Evolutionary conservation across 176 grass and related monocot species (phyloP).

Genomic region (Ananas comosus): DNA sequence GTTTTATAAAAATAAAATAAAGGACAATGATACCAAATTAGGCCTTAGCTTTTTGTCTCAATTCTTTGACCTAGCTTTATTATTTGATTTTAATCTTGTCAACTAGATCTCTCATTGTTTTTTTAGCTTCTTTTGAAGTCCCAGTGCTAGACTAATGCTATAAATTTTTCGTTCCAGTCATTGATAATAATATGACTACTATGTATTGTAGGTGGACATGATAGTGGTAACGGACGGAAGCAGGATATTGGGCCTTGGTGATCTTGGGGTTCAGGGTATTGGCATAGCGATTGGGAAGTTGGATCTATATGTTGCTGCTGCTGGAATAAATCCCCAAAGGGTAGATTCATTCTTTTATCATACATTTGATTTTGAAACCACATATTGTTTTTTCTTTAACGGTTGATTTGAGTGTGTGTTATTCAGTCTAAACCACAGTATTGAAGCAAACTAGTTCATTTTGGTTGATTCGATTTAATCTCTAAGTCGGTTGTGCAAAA

Average conservation of each 20-base stretch:
- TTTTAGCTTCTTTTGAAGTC: not conserved
- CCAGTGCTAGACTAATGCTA: not conserved
- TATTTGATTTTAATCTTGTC: not conserved
- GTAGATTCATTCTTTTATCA: slow-evolving; percentile 27
- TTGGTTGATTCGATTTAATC: too few species aligned
- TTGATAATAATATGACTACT: slow-evolving; percentile 5
- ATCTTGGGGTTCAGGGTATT: slow-evolving; percentile 98
- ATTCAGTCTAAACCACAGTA: too few species aligned
- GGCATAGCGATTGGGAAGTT: slow-evolving; percentile 90
- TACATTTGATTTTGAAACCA: not conserved
- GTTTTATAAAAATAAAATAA: too few species aligned
- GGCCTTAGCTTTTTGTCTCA: not conserved
- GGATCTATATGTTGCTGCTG: slow-evolving; percentile 94
- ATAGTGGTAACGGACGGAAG: slow-evolving; percentile 99
- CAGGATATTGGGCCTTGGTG: slow-evolving; percentile 95
- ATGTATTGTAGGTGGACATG: slow-evolving; percentile 75
- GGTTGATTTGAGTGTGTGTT: too few species aligned
- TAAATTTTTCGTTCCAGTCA: not conserved
- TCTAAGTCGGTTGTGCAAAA: too few species aligned
- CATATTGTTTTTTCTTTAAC: not conserved
- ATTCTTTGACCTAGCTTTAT: not conserved
- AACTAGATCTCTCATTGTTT: not conserved
- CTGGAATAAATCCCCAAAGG: slow-evolving; percentile 98
- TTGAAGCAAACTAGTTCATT: too few species aligned
- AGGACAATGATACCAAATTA: too few species aligned